A percentile compares a stretch with the other conserved stretches of the same genome.
phyloP scores from a whole-genome alignment of 208 protist genomes.

The Novymonas esmeraldas region DNA sequence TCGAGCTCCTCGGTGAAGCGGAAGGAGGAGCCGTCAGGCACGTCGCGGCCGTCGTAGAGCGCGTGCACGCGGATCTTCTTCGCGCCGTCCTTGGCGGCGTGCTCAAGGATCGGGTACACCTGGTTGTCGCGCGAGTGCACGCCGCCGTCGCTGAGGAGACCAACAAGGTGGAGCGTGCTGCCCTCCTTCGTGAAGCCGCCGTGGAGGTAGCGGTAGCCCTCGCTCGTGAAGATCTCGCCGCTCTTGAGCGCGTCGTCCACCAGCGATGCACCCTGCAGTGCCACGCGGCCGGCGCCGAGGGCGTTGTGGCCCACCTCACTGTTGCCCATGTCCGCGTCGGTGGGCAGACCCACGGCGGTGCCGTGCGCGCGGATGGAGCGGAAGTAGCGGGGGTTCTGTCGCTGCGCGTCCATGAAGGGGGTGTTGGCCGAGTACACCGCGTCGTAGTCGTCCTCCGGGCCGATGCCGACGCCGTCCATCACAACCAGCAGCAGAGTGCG shows the following conservation, averaged over 20 bases:
- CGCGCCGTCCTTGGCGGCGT: constrained; percentile 78
- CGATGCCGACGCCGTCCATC: constrained; percentile 91
- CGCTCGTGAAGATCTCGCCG: constrained; percentile 87
- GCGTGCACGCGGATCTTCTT: constrained; percentile 92
- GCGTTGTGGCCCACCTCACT: constrained; percentile 97
- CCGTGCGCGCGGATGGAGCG: constrained; percentile 94
- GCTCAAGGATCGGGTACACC: constrained; percentile 88
- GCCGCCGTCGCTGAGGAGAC: constrained; percentile 94
- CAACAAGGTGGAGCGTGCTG: constrained; percentile 93
- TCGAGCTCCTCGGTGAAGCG: constrained; percentile 93
- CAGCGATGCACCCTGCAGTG: constrained; percentile 94
- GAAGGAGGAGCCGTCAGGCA: constrained; percentile 92
- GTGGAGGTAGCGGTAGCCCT: constrained; percentile 90
- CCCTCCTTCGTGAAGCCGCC: constrained; percentile 73
- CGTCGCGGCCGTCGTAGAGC: constrained; percentile 95
- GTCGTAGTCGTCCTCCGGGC: constrained; percentile 89
- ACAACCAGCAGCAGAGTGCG: constrained; percentile 87
- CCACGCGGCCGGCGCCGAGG: constrained; percentile 92
- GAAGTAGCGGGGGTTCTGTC: constrained; percentile 60
- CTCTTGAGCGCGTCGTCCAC: constrained; percentile 90
- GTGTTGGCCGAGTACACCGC: constrained; percentile 92
- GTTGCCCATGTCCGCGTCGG: constrained; percentile 96
- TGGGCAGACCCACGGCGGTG: constrained; percentile 92
- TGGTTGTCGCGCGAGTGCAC: constrained; percentile 95
- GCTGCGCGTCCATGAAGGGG: constrained; percentile 80